These are phyloP conservation scores for Musa schizocarpa DNA, from an alignment of 176 grass and related monocot genomes.

Conservation along the genomic window DNA sequence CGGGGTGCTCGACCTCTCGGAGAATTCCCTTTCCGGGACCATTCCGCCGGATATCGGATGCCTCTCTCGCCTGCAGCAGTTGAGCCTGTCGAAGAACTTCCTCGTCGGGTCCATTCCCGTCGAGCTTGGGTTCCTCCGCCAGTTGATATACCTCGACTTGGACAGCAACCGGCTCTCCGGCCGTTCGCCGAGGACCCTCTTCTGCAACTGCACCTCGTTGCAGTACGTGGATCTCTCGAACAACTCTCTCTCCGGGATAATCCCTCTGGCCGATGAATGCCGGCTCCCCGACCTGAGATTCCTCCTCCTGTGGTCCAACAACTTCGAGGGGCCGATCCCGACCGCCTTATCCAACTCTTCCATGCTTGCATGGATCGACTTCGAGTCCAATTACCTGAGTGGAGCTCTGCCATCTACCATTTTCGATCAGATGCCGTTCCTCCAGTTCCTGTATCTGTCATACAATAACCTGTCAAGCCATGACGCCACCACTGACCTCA, in stretches of 20 bases:
- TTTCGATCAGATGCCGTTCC: constrained; percentile 45
- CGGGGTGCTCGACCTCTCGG: constrained; percentile 60
- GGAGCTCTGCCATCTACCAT: constrained; percentile 50
- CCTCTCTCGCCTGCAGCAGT: constrained; percentile 35
- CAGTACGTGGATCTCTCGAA: constrained; percentile 68
- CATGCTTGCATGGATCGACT: constrained; percentile 64
- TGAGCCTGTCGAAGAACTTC: constrained; percentile 47
- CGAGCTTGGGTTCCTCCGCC: constrained; percentile 35
- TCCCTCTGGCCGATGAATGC: constrained; percentile 42
- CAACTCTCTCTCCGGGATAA: constrained; percentile 50
- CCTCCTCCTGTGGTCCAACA: constrained; percentile 76
- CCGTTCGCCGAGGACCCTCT: constrained; percentile 43
- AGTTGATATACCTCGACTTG: constrained; percentile 56
- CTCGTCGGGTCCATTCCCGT: constrained; percentile 43
- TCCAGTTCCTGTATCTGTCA: constrained; percentile 57
- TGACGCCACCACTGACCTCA: constrained; percentile 44
- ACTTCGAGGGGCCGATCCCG: constrained; percentile 52
- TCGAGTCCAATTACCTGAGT: constrained; percentile 51
- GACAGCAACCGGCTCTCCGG: constrained; percentile 52
- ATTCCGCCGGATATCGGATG: constrained; percentile 46
- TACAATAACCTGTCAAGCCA: constrained; percentile 54
- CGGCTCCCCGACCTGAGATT: constrained; percentile 47
- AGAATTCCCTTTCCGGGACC: constrained; percentile 37
- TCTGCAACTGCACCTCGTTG: constrained; percentile 63
- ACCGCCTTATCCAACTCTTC: constrained; percentile 59